A percentile compares a stretch with the other conserved stretches of the same genome.
Evolutionary conservation across 768 basidiomycete species (phyloP).

Genomic region (Mycena haematopus): DNA sequence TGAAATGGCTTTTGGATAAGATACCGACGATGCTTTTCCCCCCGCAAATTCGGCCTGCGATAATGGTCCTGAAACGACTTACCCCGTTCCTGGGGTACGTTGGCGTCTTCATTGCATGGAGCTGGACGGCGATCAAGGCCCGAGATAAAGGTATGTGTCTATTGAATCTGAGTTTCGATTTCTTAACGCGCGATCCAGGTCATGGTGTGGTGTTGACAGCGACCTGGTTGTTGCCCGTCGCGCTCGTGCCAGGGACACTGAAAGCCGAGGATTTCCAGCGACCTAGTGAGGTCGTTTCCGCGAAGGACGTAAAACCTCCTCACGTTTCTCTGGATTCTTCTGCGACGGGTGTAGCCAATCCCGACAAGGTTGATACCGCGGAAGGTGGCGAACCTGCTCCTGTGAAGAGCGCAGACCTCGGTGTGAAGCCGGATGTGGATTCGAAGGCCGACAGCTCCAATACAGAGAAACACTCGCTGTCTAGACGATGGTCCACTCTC

Average conservation of each 20-base stretch:
- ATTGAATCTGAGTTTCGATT: conserved; percentile 5
- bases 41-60: conserved; percentile 60
- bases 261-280: conserved; percentile 40
- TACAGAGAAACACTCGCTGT: not conserved
- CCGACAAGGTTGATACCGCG: not conserved
- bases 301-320: not conserved
- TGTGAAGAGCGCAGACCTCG: not conserved
- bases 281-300: conserved; percentile 26
- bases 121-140: conserved; percentile 70
- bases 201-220: conserved; percentile 83
- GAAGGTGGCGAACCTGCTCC: not conserved
- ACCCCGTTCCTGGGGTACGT: conserved; percentile 74
- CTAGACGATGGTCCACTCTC: not conserved
- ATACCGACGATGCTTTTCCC: conserved; percentile 69
- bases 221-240: conserved; percentile 82
- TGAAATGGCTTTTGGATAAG: conserved; percentile 73
- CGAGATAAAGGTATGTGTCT: conserved; percentile 66
- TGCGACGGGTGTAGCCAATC: not conserved
- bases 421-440: not conserved
- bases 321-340: not conserved
- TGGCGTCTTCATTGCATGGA: conserved; percentile 80
- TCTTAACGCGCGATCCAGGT: conserved; percentile 46
- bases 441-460: not conserved
- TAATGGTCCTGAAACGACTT: conserved; percentile 64
- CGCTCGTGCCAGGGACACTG: conserved; percentile 79